phyloP scores from a whole-genome alignment of 2,329 filamentous ascomycete species.

The Microdochium paspali region DNA sequence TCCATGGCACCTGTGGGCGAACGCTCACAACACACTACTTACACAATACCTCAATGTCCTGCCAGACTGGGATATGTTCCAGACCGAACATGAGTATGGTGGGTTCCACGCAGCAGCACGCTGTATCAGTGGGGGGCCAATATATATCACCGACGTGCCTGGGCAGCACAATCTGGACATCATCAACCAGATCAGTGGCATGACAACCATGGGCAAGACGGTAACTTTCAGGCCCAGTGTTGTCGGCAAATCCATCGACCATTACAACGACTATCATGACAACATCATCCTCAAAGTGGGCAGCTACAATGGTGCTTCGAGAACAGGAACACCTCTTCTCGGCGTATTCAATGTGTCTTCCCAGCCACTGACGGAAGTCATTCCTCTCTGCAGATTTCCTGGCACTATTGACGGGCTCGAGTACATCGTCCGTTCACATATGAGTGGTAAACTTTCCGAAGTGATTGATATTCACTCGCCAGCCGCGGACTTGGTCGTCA shows the following conservation, averaged over 20 bases:
- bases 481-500: conserved; percentile 48
- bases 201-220: conserved; percentile 61
- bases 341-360: conserved; percentile 76
- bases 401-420: conserved; percentile 48
- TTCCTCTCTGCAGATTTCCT: conserved; percentile 64
- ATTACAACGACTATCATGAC: conserved; percentile 70
- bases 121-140: conserved; percentile 81
- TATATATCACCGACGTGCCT: conserved; percentile 89
- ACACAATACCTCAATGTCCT: conserved; percentile 78
- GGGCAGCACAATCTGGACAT: conserved; percentile 69
- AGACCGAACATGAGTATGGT: conserved; percentile 57
- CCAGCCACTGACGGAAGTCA: conserved; percentile 53
- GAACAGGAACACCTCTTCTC: conserved; percentile 65
- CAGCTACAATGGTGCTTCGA: conserved; percentile 60
- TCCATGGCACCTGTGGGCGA: conserved; percentile 91
- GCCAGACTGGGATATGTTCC: conserved; percentile 73
- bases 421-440: conserved; percentile 70
- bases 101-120: conserved; percentile 84
- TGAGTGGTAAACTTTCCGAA: conserved; percentile 49
- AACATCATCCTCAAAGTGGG: conserved; percentile 66
- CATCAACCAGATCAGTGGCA: conserved; percentile 72
- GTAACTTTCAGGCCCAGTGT: conserved; percentile 73
- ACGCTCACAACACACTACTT: conserved; percentile 79
- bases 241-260: conserved; percentile 61
- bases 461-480: conserved; percentile 34